Evolutionary conservation across 2,329 filamentous ascomycete species (phyloP).

Genomic region (Exophiala sp.): DNA sequence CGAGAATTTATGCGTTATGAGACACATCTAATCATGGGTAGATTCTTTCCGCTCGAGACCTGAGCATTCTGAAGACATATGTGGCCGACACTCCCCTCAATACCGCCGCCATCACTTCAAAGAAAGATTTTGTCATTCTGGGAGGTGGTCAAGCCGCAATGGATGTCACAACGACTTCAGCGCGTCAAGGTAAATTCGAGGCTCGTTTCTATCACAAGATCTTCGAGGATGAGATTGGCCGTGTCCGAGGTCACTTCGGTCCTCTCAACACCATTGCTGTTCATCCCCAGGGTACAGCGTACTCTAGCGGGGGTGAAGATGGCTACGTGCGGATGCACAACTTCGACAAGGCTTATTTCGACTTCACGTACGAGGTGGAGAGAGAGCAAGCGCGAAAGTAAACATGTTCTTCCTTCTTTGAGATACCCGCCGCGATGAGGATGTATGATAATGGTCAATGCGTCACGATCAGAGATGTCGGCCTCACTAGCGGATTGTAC

Average conservation of each 20-base stretch:
- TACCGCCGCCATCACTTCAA: constrained; percentile 86
- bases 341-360: constrained; percentile 98
- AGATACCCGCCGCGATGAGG: constrained; percentile 8
- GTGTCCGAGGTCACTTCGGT: constrained; percentile 95
- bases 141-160: constrained; percentile 98
- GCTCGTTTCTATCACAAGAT: constrained; percentile 99
- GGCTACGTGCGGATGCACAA: constrained; percentile 97
- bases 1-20: background rate
- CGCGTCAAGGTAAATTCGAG: constrained; percentile 98
- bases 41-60: constrained; percentile 80
- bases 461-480: too few relatives aligned
- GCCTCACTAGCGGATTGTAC: too few relatives aligned
- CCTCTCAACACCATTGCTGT: constrained; percentile 94
- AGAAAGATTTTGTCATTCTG: constrained; percentile 97
- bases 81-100: constrained; percentile 90
- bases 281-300: constrained; percentile 85
- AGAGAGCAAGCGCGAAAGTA: constrained; percentile 61
- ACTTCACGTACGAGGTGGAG: constrained; percentile 99
- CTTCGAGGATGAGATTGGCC: constrained; percentile 97
- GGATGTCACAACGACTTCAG: constrained; percentile 93
- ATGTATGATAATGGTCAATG: constrained; percentile 6
- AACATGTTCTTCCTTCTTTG: constrained; percentile 8
- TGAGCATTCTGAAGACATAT: constrained; percentile 92
- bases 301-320: constrained; percentile 94
- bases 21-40: constrained; percentile 32